These are phyloP conservation scores for Triangularia verruculosa DNA, from an alignment of 2,329 filamentous ascomycete species.

Conservation along the genomic window DNA sequence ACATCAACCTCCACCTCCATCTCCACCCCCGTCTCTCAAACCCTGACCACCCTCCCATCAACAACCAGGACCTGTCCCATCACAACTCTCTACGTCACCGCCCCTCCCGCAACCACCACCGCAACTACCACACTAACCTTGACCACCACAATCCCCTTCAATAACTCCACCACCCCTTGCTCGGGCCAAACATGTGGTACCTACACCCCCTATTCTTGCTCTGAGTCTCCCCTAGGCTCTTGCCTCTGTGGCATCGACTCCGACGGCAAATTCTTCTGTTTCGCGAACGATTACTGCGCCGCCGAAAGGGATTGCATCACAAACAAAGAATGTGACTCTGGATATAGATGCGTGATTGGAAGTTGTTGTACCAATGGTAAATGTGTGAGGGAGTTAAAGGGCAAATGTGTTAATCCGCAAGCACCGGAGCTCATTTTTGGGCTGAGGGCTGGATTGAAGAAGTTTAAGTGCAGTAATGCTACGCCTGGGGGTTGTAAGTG, in stretches of 20 bases:
- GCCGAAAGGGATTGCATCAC: conserved; percentile 10
- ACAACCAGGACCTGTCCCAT: neutral
- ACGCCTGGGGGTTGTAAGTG: neutral
- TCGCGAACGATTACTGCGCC: conserved; percentile 18
- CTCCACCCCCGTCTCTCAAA: neutral
- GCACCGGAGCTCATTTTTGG: neutral
- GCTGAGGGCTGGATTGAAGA: conserved; percentile 1
- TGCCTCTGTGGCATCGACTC: conserved; percentile 21
- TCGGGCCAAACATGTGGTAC: conserved; percentile 13
- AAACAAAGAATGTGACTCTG: conserved; percentile 8
- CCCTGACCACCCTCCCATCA: neutral
- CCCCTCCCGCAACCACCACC: conserved; percentile 2
- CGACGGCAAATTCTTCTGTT: conserved; percentile 18
- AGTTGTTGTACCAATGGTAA: conserved; percentile 19
- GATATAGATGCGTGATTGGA: conserved; percentile 11
- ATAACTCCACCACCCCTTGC: conserved; percentile 8
- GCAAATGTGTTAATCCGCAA: neutral
- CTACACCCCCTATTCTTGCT: conserved; percentile 17
- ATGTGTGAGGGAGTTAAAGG: conserved; percentile 9
- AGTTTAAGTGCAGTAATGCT: neutral
- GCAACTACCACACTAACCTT: neutral
- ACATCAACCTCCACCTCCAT: neutral
- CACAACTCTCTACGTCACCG: conserved; percentile 1
- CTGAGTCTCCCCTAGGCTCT: conserved; percentile 11
- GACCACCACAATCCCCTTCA: conserved; percentile 4